Base-by-base conservation (phyloP, 495 filamentous ascomycete species). In the Podospora pseudopauciseta region DNA sequence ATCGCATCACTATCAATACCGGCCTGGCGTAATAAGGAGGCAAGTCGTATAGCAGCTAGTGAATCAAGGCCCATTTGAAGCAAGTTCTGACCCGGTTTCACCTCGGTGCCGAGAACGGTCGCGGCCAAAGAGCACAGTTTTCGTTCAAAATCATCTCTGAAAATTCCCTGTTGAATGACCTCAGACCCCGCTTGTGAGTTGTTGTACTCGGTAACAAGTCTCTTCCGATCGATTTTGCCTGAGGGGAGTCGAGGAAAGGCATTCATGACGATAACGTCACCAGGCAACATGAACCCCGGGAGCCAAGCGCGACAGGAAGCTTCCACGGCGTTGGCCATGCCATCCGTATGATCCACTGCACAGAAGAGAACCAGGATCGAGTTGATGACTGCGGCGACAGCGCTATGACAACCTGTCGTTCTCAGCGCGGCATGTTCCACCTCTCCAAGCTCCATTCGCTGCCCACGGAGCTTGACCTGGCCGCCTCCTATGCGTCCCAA, bases 401-500 rank as follows among this genome's bases (percentile, higher is more conserved):
- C 87, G 60, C 79, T 82, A 64, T 83, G 81, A 18, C 83, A 84
- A 5, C 82, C 83, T 1, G 80, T 73, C 0, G 85, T 79, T 68
- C 84, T 82, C 63, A 86, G 76, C 5, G 90, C 83, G 18, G 86
- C 87, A 65, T 91, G 86, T 72, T 96, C 93, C 15, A 95, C 83
- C 73, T 96, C 92, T 1, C 91, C 92, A 1, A 96, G 86, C 71
- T 96, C 92, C 30, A 96, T 83, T 60, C 92, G 81, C 74, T 94
- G 92, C 2, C 92, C 92, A 26, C 91, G 83, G 5, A 96, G 79
- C 73, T 96, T 96, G 18, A 96, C 86, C 74, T 96, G 92, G 3
- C 91, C 91, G 20, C 84, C 85, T 0, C 84, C 83, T 15, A 97
- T 89, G 54, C 94, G 88, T 4, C 94, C 94, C 3, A 93, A 85